Evolutionary conservation across 352 stramenopile genomes (phyloP), one percentile per base, ranked within the genome.

Genomic region (Pythium rishiriense): DNA sequence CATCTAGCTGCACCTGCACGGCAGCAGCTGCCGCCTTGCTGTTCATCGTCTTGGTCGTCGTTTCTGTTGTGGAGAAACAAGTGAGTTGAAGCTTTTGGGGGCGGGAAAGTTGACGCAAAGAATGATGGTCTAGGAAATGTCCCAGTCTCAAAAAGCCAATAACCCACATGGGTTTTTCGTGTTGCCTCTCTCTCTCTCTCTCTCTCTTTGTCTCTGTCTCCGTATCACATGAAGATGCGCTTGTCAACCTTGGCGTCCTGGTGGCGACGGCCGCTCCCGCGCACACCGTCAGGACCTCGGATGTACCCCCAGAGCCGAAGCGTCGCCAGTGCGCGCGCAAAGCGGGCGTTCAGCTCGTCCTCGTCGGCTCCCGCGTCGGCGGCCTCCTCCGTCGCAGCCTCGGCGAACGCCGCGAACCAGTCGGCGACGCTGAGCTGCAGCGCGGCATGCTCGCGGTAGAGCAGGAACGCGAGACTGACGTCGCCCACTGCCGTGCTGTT

Each of bases 191-290:
- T n/a, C n/a, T n/a, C n/a, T n/a, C n/a, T n/a, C n/a, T n/a, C n/a
- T n/a, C n/a, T n/a, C n/a, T n/a, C n/a, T n/a, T n/a, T n/a, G n/a
- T n/a, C n/a, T n/a, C n/a, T n/a, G n/a, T n/a, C n/a, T n/a, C n/a
- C n/a, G n/a, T n/a, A n/a, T n/a, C n/a, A 94, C 52, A 94, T 80
- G 55, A 94, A 94, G 28, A 94, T 81, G 14, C 89, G 62, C 66
- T 94, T 94, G 61, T 92, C 78, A n/a, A 93, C 68, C 22, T 76
- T 57, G 53, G 90, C 76, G 31, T 89, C 73, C 42, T 84, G 72
- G 22, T 54, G 37, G 29, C 83, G 43, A 6, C 43, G 41, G 2
- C 42, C 22, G 41, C n/a, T 51, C 12, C 60, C 45, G 41, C 59
- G 54, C 25, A 57, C 54, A 9, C 50, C 50, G 22, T 72, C 39